Base-by-base conservation (phyloP, 2,329 filamentous ascomycete genomes). In the Cladosporium cucumerinum region DNA sequence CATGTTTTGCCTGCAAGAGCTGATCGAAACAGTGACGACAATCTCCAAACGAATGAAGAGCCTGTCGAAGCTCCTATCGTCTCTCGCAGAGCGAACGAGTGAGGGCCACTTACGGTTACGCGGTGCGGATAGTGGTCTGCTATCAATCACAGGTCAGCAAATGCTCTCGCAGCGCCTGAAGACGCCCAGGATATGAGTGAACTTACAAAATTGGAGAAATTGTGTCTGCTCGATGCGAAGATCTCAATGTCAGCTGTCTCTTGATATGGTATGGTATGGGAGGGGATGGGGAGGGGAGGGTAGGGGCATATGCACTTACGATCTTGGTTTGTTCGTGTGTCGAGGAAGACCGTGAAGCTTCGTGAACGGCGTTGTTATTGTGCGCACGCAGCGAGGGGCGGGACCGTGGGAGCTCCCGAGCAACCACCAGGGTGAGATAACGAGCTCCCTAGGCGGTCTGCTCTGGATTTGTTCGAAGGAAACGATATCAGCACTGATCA, bases 201-300 rank as follows among this genome's bases (percentile, higher is more conserved):
- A 39, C 54, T 57, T 18, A 57, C 54, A 1, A 18, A 23, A 21
- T 25, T 18, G 32, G 54, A 25, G 54, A 57, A 32, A 23, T 6
- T 5, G 6, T 23, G 54, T 57, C 54, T 57, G 54, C 21, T 52
- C 48, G 48, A 11, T 14, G 30, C 30, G 30, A 39, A 25, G 54
- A 39, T 57, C 32, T 57, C 54, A 25, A 57, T 57, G 32, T 57
- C 54, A 57, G 54, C 54, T 21, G 32, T 5, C 32, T 39, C 54
- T 26, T 57, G 30, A 12, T 39, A 39, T 39, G 21, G 54, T 21
- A 36, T 2, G 32, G 3, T n/a, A 11, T n/a, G 30, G 30, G 30
- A 36, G 28, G 30, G n/a, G n/a, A n/a, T n/a, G 1, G 32, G 3
- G 30, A 11, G 28, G 30, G 30, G 30, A 36, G 28, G 30, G n/a